A percentile compares a stretch with the other conserved stretches of the same genome.
Evolutionary conservation across 2,329 filamentous ascomycete species (phyloP).

Genomic region (Hortaea werneckii): DNA sequence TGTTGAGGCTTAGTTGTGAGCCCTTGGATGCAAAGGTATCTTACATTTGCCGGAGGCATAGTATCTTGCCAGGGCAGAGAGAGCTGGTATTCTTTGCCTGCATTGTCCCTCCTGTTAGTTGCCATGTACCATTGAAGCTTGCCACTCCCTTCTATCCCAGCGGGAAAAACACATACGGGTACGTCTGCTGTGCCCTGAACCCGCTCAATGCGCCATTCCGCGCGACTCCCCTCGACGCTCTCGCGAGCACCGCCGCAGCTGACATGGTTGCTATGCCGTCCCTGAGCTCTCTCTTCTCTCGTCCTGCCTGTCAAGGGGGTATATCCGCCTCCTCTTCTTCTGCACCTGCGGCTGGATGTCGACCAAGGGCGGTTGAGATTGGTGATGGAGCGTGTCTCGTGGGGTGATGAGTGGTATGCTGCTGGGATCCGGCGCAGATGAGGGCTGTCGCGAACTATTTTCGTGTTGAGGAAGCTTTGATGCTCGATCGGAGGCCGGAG

Average conservation of each 20-base stretch:
- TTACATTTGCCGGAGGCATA: slow-evolving; percentile 57
- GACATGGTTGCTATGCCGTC: slow-evolving; percentile 42
- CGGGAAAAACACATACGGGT: slow-evolving; percentile 21
- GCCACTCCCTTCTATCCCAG: too few relatives aligned
- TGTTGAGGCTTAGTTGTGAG: too few relatives aligned
- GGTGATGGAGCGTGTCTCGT: too few relatives aligned
- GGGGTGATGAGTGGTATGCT: too few relatives aligned
- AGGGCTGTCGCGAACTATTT: slow-evolving; percentile 1
- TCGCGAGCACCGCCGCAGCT: slow-evolving; percentile 38
- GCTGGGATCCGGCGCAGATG: too few relatives aligned
- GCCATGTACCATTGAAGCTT: slow-evolving; percentile 3
- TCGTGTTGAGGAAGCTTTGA: slow-evolving; percentile 1
- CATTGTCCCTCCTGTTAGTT: slow-evolving; percentile 7
- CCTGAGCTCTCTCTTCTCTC: too few relatives aligned
- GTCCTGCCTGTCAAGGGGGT: too few relatives aligned
- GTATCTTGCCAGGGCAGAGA: slow-evolving; percentile 53
- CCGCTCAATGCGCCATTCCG: slow-evolving; percentile 22
- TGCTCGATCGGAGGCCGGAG: neutral
- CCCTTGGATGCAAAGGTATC: slow-evolving; percentile 16
- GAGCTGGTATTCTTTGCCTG: slow-evolving; percentile 39
- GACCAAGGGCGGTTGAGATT: too few relatives aligned
- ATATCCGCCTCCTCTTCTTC: too few relatives aligned
- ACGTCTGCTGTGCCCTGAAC: slow-evolving; percentile 24
- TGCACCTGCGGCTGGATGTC: too few relatives aligned
- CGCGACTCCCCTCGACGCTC: slow-evolving; percentile 33